phyloP scores from a whole-genome alignment of 371 early-diverging fungal genomes.

The Encephalitozoon romaleae region DNA sequence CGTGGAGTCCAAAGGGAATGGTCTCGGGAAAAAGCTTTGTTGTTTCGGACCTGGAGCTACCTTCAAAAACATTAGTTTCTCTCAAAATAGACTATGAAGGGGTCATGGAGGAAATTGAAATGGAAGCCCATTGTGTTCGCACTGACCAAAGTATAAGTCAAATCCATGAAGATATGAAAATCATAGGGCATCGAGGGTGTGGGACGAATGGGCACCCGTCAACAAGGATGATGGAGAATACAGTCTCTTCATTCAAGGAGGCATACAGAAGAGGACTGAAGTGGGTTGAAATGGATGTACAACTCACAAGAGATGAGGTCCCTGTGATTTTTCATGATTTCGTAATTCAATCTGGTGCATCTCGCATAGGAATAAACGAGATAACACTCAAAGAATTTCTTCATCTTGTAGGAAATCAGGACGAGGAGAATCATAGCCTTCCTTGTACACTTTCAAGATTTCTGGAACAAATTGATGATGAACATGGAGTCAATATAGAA shows the following conservation, averaged over 20 bases:
- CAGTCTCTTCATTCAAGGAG: constrained; percentile 73
- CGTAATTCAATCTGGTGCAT: constrained; percentile 62
- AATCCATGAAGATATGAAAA: neutral
- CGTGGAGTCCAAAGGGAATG: neutral
- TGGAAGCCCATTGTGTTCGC: neutral
- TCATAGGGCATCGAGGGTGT: constrained; percentile 81
- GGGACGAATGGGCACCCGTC: constrained; percentile 61
- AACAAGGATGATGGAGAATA: constrained; percentile 82
- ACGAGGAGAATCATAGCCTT: constrained; percentile 55
- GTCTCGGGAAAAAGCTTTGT: neutral
- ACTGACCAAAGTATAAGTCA: neutral
- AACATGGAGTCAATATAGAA: constrained; percentile 82
- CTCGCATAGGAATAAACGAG: neutral
- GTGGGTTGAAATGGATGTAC: constrained; percentile 87
- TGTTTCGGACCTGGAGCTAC: neutral
- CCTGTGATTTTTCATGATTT: constrained; percentile 89
- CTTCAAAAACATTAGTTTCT: neutral
- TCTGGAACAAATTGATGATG: constrained; percentile 61
- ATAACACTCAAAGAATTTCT: constrained; percentile 14
- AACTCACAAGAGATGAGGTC: constrained; percentile 75
- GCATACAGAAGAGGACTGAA: constrained; percentile 75
- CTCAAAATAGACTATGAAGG: neutral
- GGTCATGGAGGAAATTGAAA: neutral
- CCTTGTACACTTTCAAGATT: constrained; percentile 63
- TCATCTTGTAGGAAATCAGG: constrained; percentile 3